Evolutionary conservation across 192 early-diverging fungal genomes (phyloP).

Genomic region (Bifiguratus adelaidae): DNA sequence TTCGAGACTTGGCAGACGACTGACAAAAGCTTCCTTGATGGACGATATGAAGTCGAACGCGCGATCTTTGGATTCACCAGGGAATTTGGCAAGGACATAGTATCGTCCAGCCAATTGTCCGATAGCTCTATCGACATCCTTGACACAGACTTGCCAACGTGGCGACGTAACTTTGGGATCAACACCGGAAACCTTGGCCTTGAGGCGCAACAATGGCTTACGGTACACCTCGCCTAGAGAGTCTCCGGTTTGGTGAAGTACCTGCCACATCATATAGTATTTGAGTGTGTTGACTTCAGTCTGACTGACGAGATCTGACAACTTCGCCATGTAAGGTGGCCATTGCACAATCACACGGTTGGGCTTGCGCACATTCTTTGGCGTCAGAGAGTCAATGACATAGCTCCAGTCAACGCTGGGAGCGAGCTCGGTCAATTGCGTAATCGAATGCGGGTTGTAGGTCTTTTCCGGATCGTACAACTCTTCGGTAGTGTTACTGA

Average conservation of each 20-base stretch:
- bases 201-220: constrained; percentile 17
- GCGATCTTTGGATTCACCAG: constrained; percentile 31
- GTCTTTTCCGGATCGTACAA: constrained; percentile 32
- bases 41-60: constrained; percentile 33
- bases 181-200: constrained; percentile 28
- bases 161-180: constrained; percentile 10
- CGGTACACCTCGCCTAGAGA: constrained; percentile 14
- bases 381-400: constrained; percentile 17
- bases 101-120: constrained; percentile 31
- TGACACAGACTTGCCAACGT: constrained; percentile 28
- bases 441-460: constrained; percentile 32
- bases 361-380: constrained; percentile 7
- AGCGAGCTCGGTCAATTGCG: constrained; percentile 13
- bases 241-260: constrained; percentile 12
- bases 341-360: constrained; percentile 13
- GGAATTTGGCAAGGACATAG: constrained; percentile 28
- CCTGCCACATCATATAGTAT: constrained; percentile 37
- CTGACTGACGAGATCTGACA: constrained; percentile 18
- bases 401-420: constrained; percentile 24
- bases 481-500: constrained; percentile 31
- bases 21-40: constrained; percentile 23
- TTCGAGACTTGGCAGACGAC: constrained; percentile 17
- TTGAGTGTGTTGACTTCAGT: constrained; percentile 21
- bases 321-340: constrained; percentile 15
- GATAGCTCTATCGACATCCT: constrained; percentile 13